A percentile compares a stretch with the other conserved stretches of the same genome.
These are phyloP conservation scores for Pythium sp. DNA, from an alignment of 352 stramenopile genomes.

Conservation along the genomic window DNA sequence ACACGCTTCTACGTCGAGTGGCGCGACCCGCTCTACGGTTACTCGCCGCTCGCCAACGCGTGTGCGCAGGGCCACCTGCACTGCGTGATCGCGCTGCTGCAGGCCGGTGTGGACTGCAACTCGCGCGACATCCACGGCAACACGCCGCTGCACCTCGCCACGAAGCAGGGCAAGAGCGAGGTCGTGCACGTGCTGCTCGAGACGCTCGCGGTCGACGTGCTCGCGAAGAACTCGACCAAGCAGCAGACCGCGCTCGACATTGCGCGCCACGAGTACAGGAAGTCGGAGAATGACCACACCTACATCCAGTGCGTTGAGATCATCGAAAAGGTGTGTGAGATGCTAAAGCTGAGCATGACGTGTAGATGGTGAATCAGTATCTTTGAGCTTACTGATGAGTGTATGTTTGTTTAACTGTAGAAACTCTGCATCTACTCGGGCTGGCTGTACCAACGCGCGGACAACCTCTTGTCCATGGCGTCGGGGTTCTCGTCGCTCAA, in stretches of 20 bases:
- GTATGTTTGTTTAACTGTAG: conserved; percentile 22
- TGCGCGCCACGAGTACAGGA: conserved; percentile 53
- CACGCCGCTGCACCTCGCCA: conserved; percentile 68
- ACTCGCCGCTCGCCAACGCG: conserved; percentile 68
- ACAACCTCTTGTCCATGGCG: conserved; percentile 78
- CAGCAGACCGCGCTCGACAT: conserved; percentile 69
- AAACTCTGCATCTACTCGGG: conserved; percentile 81
- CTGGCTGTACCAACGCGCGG: conserved; percentile 77
- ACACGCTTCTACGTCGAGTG: conserved; percentile 72
- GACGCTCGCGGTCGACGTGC: conserved; percentile 43
- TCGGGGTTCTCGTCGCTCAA: conserved; percentile 70
- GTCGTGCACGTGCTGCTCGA: conserved; percentile 67
- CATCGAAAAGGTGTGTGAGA: conserved; percentile 61
- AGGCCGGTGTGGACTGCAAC: conserved; percentile 55
- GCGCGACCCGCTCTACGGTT: conserved; percentile 55
- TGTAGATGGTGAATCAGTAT: neutral
- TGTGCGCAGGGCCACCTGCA: conserved; percentile 55
- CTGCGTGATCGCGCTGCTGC: conserved; percentile 58
- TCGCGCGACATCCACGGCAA: conserved; percentile 53
- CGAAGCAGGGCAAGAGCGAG: conserved; percentile 55
- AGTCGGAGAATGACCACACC: conserved; percentile 32
- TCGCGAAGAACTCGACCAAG: conserved; percentile 48
- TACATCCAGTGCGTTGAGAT: conserved; percentile 74
- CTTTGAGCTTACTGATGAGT: neutral
- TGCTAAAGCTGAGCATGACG: neutral